A percentile compares a stretch with the other conserved stretches of the same genome.
phyloP scores from a whole-genome alignment of 306 rosid genomes.

The Morella rubra region DNA sequence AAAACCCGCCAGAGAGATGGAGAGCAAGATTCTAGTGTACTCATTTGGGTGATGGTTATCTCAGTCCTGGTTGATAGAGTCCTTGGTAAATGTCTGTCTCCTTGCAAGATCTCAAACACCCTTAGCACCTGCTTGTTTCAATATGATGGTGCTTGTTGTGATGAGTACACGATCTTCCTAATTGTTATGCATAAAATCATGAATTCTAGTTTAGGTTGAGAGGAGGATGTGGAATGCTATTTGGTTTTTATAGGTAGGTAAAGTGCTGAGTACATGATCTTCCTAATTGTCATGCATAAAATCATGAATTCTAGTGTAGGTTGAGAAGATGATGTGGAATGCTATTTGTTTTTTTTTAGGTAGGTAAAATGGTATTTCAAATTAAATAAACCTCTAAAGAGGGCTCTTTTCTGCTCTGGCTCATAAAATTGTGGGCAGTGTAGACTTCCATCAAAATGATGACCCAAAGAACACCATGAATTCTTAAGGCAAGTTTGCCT shows the following conservation, averaged over 20 bases:
- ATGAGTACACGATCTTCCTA: neutral
- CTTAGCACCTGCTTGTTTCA: no score
- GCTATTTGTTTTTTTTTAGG: no score
- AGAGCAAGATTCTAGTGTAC: neutral
- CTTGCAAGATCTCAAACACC: no score
- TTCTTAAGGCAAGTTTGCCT: neutral
- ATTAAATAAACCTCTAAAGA: neutral
- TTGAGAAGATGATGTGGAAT: neutral
- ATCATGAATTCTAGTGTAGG: neutral
- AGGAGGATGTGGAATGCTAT: neutral
- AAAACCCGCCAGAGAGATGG: neutral
- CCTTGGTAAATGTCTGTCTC: no score
- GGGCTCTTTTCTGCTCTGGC: neutral
- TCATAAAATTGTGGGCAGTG: neutral
- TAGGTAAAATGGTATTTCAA: neutral
- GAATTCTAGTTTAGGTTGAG: neutral
- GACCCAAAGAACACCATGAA: neutral
- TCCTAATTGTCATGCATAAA: neutral
- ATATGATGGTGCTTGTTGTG: no score
- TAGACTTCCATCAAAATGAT: neutral
- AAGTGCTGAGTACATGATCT: neutral
- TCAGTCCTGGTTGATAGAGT: no score
- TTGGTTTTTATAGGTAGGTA: no score
- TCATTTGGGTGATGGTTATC: no score
- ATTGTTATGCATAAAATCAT: neutral